Evolutionary conservation across 352 stramenopile species (phyloP).

Genomic region (Phytopythium mirpurense): DNA sequence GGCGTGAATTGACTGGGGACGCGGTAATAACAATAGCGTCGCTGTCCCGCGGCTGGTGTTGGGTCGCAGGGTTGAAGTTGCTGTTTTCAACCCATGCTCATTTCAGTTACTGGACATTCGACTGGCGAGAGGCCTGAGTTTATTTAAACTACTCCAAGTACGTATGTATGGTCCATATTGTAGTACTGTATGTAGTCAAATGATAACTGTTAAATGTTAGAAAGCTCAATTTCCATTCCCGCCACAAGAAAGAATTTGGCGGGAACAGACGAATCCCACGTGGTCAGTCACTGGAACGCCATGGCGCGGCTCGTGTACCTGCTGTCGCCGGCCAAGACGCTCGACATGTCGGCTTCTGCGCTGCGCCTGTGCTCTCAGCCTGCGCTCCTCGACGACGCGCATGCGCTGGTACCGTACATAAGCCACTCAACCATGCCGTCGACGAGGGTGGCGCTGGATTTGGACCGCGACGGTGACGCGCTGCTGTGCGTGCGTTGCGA

Average conservation of each 20-base stretch:
- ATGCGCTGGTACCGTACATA: conserved; percentile 30
- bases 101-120: no score
- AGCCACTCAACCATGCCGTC: no score
- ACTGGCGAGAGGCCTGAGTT: no score
- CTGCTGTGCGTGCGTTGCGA: neutral
- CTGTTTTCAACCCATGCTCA: neutral
- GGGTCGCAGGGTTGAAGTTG: neutral
- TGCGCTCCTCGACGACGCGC: conserved; percentile 49
- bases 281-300: neutral
- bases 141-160: neutral
- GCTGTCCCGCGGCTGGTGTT: no score
- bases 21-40: neutral
- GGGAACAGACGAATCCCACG: neutral
- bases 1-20: no score
- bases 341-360: conserved; percentile 50
- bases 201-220: neutral
- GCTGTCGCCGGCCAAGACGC: conserved; percentile 88
- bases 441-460: neutral
- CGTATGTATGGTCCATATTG: no score
- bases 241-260: neutral
- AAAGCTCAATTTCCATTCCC: no score
- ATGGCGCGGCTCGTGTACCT: conserved; percentile 59
- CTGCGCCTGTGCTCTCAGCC: conserved; percentile 34
- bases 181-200: no score
- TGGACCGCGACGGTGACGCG: no score